Base-by-base conservation (phyloP, 2,329 filamentous ascomycete genomes). In the Fusarium sp. region DNA sequence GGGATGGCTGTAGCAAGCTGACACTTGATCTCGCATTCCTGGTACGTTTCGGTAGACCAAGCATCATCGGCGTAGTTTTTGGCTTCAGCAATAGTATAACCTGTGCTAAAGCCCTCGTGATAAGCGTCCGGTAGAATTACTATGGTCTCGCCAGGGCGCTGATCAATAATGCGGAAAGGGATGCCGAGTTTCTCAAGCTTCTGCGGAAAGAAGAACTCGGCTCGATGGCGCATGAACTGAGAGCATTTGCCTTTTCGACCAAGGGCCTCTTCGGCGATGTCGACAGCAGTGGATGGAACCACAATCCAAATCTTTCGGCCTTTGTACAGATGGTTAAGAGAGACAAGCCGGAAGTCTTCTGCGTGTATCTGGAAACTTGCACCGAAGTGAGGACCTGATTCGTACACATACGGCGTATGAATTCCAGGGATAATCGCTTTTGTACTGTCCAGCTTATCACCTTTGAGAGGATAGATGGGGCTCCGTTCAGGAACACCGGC, bases 221-320 rank as follows among this genome's bases (percentile, higher is more conserved):
- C 78, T 39, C 78, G 74, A 65, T 80, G 78, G 20, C 78, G 77
- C 78, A 80, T 80, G 51, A 80, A 80, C 53, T 80, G 78, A 7
- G 78, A 80, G 53, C 78, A 80, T 56, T 72, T 72, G 21, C 56
- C 59, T 28, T 72, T 74, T 28, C 78, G 73, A 11, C 74, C 76
- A 19, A 80, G 71, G 5, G 74, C 75, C 42, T 73, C 63, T 56
- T 80, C 78, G 9, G 77, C 77, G 26, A 75, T 30, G 39, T 77
- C 73, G 28, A 80, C 75, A 17, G 75, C 76, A 1, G 77, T 78
- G 19, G 77, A 75, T 6, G 78, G 78, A 1, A 79, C 71, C 23
- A 80, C 76, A 14, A 80, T 74, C 78, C 78, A 80, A 17, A 80
- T 80, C 65, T 80, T 80, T 58, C 78, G 77, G 4, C 78, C 78